Base-by-base conservation (phyloP, 75 land plant species). In the Gnetum montanum region DNA sequence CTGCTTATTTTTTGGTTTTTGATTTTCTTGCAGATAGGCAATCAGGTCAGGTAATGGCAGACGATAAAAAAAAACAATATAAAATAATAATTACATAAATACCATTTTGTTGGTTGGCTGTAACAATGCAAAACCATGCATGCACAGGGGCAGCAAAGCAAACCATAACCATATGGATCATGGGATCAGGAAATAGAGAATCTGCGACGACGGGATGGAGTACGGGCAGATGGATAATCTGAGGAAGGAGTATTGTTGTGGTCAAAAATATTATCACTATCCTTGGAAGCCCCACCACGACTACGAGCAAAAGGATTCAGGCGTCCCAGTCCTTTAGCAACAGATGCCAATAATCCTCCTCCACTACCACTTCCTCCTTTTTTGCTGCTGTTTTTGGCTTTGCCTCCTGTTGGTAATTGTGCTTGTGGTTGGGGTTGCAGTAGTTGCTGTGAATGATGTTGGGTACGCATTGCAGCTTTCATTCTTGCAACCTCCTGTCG, bases 401-500 rank as follows among this genome's bases (percentile, higher is more conserved):
- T 11, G 37, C 11, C 63, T 57, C 61, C n/a, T n/a, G n/a, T n/a
- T n/a, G n/a, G n/a, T n/a, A n/a, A n/a, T n/a, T n/a, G n/a, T n/a
- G n/a, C n/a, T n/a, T n/a, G n/a, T n/a, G n/a, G n/a, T n/a, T 1
- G 44, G 15, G 40, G 47, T 51, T 30, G 67, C 15, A 38, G 41
- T 15, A 1, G 44, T n/a, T 48, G 47, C 55, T 36, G 67, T 25
- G 36, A 65, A 6, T 70, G 66, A 55, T 93, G 81, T 18, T 82
- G 18, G 20, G 85, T 86, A 0, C 77, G 34, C 12, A 93, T 28
- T 58, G 64, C 73, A 68, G 74, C 74, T 65, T 84, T 82, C 98
- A 93, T 93, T 61, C 74, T 79, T 29, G 76, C 66, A 36, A 93
- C 73, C 64, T 93, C 98, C 28, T 76, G 51, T 49, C 85, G 60